Evolutionary conservation across 2,329 filamentous ascomycete species (phyloP).

Genomic region (Teratosphaeria pseudoeucalypti): DNA sequence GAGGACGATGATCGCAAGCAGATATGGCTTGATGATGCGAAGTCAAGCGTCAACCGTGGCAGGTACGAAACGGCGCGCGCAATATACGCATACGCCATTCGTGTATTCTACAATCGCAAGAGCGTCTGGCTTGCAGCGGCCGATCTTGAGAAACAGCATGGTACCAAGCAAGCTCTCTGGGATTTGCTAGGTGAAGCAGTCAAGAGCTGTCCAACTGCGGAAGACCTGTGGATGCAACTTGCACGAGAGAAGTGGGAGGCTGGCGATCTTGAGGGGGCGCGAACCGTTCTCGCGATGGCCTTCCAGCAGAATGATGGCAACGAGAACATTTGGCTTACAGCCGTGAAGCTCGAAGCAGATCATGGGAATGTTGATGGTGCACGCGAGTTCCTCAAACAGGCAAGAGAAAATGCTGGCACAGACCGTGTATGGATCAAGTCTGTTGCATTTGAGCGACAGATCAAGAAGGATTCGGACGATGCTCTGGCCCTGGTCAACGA

Average conservation of each 20-base stretch:
- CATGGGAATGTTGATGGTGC: slow-evolving; percentile 74
- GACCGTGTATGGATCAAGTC: slow-evolving; percentile 97
- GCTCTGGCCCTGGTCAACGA: slow-evolving; percentile 82
- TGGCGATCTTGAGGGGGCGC: slow-evolving; percentile 76
- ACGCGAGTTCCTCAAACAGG: slow-evolving; percentile 67
- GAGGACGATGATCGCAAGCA: slow-evolving; percentile 95
- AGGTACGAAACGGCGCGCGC: slow-evolving; percentile 84
- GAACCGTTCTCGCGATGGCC: slow-evolving; percentile 73
- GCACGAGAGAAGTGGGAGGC: slow-evolving; percentile 90
- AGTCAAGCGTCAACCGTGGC: slow-evolving; percentile 66
- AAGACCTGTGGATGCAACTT: slow-evolving; percentile 90
- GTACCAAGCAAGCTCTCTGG: slow-evolving; percentile 71
- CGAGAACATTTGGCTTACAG: slow-evolving; percentile 94
- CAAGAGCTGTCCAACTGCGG: slow-evolving; percentile 81
- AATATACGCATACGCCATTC: slow-evolving; percentile 83
- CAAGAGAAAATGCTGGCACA: slow-evolving; percentile 79
- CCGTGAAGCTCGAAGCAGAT: slow-evolving; percentile 91
- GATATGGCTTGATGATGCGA: slow-evolving; percentile 91
- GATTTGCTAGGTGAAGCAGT: slow-evolving; percentile 85
- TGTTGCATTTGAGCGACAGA: slow-evolving; percentile 81
- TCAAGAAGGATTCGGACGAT: slow-evolving; percentile 65
- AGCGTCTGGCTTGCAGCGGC: slow-evolving; percentile 85
- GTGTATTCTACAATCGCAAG: slow-evolving; percentile 79
- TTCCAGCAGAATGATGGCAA: slow-evolving; percentile 95
- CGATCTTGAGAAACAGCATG: slow-evolving; percentile 83